Percentiles rank a stretch among this genome's conserved stretches.
Evolutionary conservation across 192 early-diverging fungal species (phyloP).

Genomic region (Backusella parvicylindrica): DNA sequence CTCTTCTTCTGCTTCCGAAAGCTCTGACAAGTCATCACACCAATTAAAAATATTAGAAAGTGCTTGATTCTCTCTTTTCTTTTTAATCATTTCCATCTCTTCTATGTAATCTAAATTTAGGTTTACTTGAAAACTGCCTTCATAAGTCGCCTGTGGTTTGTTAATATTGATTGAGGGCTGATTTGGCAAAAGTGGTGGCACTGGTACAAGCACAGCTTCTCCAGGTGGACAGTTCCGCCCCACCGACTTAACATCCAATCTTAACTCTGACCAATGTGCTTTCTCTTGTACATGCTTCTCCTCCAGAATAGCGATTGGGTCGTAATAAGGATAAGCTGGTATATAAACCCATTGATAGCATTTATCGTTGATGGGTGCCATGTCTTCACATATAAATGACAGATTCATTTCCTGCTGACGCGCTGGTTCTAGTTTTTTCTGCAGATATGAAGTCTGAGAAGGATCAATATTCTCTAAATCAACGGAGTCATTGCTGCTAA

Average conservation of each 20-base stretch:
- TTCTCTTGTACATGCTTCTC: not conserved
- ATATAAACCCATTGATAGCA: not conserved
- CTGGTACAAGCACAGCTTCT: not conserved
- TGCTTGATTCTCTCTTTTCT: not conserved
- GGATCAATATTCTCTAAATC: not conserved
- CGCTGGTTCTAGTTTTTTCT: not conserved
- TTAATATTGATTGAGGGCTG: too few species aligned
- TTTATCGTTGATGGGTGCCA: not conserved
- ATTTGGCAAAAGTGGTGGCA: not conserved
- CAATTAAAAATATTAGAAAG: not conserved
- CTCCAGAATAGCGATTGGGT: not conserved
- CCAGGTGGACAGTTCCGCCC: not conserved
- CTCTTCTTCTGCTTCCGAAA: conserved; percentile 7
- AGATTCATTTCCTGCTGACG: not conserved
- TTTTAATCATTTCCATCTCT: not conserved
- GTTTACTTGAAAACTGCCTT: not conserved
- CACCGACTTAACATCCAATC: not conserved
- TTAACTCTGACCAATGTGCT: not conserved
- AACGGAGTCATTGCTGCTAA: not conserved
- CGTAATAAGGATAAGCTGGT: not conserved
- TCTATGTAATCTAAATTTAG: too few species aligned
- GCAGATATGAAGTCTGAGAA: not conserved
- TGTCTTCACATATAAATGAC: not conserved
- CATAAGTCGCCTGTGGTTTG: not conserved
- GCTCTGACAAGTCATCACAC: not conserved